Percentiles rank a stretch among this genome's conserved stretches.
These are phyloP conservation scores for Claviceps cyperi DNA, from an alignment of 2,329 filamentous ascomycete species.

Conservation along the genomic window DNA sequence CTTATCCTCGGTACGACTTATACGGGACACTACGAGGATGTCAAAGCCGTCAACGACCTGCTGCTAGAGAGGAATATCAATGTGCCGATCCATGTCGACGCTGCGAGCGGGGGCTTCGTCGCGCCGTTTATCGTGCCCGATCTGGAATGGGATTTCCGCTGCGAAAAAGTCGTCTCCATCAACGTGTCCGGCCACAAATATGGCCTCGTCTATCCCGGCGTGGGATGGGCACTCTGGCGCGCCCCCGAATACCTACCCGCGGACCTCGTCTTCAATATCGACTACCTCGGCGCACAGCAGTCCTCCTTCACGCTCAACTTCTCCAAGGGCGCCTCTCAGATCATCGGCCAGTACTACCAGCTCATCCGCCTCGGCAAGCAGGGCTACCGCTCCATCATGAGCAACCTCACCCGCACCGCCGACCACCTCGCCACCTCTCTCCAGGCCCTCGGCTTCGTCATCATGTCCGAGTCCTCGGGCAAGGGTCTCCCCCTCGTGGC, in stretches of 20 bases:
- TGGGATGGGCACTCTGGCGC: conserved; percentile 90
- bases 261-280: conserved; percentile 97
- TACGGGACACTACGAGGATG: conserved; percentile 90
- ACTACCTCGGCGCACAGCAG: conserved; percentile 92
- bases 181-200: conserved; percentile 85
- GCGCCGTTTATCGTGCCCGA: conserved; percentile 78
- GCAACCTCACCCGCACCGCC: conserved; percentile 76
- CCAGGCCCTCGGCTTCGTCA: conserved; percentile 62
- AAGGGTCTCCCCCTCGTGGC: conserved; percentile 78
- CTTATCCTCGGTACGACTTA: conserved; percentile 86
- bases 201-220: conserved; percentile 66
- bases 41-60: conserved; percentile 82
- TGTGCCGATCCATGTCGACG: conserved; percentile 84
- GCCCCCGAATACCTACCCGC: conserved; percentile 69
- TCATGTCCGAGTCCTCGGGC: conserved; percentile 71
- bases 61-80: conserved; percentile 62
- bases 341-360: conserved; percentile 96
- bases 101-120: conserved; percentile 83
- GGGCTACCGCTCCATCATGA: conserved; percentile 87
- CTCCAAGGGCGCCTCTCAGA: conserved; percentile 84
- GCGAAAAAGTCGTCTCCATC: conserved; percentile 80
- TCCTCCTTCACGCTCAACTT: conserved; percentile 96
- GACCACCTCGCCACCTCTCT: conserved; percentile 73
- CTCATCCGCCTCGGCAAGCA: conserved; percentile 87
- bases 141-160: conserved; percentile 82